Evolutionary conservation across 1,284 basidiomycete genomes (phyloP), one percentile per base, ranked within the genome.

Genomic region (Kalmanozyma brasiliensis): DNA sequence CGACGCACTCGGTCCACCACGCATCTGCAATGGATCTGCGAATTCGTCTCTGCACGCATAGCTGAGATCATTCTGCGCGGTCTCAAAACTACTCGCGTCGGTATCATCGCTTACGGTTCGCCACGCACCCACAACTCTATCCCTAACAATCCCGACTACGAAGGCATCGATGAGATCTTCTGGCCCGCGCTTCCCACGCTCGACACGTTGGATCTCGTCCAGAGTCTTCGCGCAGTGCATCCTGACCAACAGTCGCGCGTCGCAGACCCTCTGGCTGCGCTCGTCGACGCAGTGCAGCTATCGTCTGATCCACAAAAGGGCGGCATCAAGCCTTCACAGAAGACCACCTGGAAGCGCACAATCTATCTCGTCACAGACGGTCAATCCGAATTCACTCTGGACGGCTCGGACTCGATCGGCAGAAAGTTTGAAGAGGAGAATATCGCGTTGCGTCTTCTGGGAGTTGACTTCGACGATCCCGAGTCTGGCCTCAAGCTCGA

Each of bases 31-130:
- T 91, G 90, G 87, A 87, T 87, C 0, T 85, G 94, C 52, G 91
- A 93, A 76, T 94, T 89, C 75, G 89, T 93, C 19, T 92, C 91
- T 77, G 86, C 92, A 56, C 92, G 92, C 82, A 87, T 93, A 34
- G 92, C 94, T 80, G 91, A 93, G 71, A 92, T 93, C 89, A 92
- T 96, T 61, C 92, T 89, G 79, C 88, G 90, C 69, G 91, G 89
- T 6, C 85, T 93, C 38, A 96, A 96, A 84, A 95, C 94, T 10
- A 93, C 95, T 76, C 89, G 91, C 74, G 93, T 92, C 77, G 91
- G 91, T 17, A 87, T 97, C 30, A 87, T 95, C 42, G 84, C 90
- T 4, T 94, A 92, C 77, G 93, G 93, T 37, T 74, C 57, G 33
- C 49, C 38, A 45, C 49, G 61, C 45, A 58, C 67, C 10, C 85